Evolutionary conservation across 148 eudicot genomes (phyloP).

Genomic region (Salicornia ramosissima): DNA sequence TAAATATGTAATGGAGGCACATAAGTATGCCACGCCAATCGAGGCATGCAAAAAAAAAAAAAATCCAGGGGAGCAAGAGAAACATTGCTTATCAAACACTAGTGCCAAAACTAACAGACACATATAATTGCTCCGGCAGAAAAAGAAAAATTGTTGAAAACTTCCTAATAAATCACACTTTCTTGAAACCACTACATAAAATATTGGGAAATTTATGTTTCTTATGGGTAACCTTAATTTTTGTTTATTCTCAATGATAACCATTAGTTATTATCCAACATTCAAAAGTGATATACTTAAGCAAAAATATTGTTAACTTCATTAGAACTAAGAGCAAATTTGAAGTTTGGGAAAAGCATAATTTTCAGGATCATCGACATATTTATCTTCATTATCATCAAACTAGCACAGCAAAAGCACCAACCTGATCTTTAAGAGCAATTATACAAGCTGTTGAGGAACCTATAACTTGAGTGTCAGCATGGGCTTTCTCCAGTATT

Average conservation of each 20-base stretch:
- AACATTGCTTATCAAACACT: neutral
- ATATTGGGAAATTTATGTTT: no score
- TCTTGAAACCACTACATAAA: no score
- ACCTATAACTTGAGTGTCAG: slow-evolving; percentile 56
- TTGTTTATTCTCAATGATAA: no score
- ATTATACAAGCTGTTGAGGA: slow-evolving; percentile 95
- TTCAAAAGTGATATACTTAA: no score
- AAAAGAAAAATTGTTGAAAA: no score
- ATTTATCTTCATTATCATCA: neutral
- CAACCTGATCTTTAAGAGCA: slow-evolving; percentile 64
- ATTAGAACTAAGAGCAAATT: no score
- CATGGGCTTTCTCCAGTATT: slow-evolving; percentile 76
- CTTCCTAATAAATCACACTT: no score
- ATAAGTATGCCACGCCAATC: neutral
- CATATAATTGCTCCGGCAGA: neutral
- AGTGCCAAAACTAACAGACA: slow-evolving; percentile 1
- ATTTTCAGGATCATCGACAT: neutral
- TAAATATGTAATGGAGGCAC: no score
- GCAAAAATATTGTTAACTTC: no score
- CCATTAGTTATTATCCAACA: no score
- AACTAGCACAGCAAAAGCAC: slow-evolving; percentile 9
- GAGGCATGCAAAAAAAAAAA: no score
- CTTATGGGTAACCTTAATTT: no score
- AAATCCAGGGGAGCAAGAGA: neutral
- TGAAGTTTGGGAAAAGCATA: slow-evolving; percentile 3